These are phyloP conservation scores for Pleurozium schreberi DNA, from an alignment of 225 moss, liverwort and hornwort species.

Conservation along the genomic window DNA sequence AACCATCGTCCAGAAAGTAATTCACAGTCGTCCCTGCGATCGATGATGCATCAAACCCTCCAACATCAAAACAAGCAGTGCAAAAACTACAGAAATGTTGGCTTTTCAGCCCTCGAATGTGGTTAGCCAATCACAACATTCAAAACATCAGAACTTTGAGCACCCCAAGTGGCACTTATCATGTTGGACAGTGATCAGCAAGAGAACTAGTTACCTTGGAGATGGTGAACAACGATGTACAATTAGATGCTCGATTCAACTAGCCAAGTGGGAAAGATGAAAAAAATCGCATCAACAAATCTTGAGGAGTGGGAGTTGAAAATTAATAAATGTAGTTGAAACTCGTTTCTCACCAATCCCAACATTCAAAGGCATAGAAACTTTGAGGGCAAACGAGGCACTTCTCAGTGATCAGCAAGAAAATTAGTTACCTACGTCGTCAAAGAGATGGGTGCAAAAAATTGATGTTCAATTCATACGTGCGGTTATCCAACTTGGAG, in stretches of 20 bases:
- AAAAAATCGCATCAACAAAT: neutral
- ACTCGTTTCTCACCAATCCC: neutral
- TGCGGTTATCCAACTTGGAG: neutral
- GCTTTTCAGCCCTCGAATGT: neutral
- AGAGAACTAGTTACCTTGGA: neutral
- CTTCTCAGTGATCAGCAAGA: neutral
- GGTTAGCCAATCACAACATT: neutral
- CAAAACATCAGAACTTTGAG: neutral
- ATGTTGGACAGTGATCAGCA: neutral
- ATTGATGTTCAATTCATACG: neutral
- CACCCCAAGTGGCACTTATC: neutral
- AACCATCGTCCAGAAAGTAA: constrained; percentile 63
- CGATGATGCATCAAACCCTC: neutral
- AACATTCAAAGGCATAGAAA: neutral
- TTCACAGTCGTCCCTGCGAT: constrained; percentile 66
- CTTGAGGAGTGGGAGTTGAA: neutral
- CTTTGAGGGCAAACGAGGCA: neutral
- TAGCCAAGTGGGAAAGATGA: neutral
- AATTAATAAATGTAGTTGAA: neutral
- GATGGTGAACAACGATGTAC: neutral
- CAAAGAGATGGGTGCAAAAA: neutral
- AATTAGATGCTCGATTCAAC: neutral
- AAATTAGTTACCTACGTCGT: neutral
- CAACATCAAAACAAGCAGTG: neutral
- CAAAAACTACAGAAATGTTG: neutral